A percentile compares a stretch with the other conserved stretches of the same genome.
Conservation (phyloP, 2,329 filamentous ascomycete species). For the Colletotrichum orbiculare region DNA sequence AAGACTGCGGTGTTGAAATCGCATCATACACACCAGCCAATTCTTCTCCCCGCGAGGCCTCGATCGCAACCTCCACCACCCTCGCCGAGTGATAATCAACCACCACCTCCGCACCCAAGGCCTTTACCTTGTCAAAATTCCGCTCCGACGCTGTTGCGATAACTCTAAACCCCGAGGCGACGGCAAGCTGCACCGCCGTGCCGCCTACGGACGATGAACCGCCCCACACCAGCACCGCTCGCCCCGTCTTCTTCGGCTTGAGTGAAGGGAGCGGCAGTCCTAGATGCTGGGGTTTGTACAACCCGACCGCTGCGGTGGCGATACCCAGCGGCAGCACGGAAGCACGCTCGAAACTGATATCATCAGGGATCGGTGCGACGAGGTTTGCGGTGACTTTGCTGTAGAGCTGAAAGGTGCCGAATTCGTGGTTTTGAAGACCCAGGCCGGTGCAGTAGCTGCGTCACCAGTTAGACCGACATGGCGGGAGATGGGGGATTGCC, state of each 20-base stretch:
- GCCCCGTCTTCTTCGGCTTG: slow-evolving; percentile 32
- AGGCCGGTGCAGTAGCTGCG: slow-evolving; percentile 12
- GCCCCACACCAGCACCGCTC: slow-evolving; percentile 52
- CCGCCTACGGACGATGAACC: slow-evolving; percentile 58
- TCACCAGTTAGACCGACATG: neutral
- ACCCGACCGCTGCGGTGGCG: slow-evolving; percentile 37
- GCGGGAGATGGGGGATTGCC: neutral
- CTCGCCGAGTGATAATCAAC: slow-evolving; percentile 55
- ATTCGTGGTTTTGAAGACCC: slow-evolving; percentile 4
- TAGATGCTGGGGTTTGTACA: slow-evolving; percentile 38
- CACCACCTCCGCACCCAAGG: slow-evolving; percentile 54
- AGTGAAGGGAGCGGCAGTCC: slow-evolving; percentile 29
- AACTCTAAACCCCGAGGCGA: slow-evolving; percentile 56
- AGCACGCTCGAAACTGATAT: slow-evolving; percentile 22
- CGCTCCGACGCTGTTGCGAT: slow-evolving; percentile 53
- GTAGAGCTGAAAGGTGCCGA: slow-evolving; percentile 23
- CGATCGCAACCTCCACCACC: slow-evolving; percentile 40
- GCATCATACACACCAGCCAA: slow-evolving; percentile 14
- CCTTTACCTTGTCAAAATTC: slow-evolving; percentile 54
- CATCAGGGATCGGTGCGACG: neutral
- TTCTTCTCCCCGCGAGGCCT: neutral
- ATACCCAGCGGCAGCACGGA: slow-evolving; percentile 31
- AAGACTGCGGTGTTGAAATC: neutral
- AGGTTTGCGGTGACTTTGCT: slow-evolving; percentile 11
- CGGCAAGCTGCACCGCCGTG: slow-evolving; percentile 57